Percentiles rank a stretch among this genome's conserved stretches.
These are phyloP conservation scores for Bruguiera sexangula DNA, from an alignment of 345 rosid genomes.

Conservation along the genomic window DNA sequence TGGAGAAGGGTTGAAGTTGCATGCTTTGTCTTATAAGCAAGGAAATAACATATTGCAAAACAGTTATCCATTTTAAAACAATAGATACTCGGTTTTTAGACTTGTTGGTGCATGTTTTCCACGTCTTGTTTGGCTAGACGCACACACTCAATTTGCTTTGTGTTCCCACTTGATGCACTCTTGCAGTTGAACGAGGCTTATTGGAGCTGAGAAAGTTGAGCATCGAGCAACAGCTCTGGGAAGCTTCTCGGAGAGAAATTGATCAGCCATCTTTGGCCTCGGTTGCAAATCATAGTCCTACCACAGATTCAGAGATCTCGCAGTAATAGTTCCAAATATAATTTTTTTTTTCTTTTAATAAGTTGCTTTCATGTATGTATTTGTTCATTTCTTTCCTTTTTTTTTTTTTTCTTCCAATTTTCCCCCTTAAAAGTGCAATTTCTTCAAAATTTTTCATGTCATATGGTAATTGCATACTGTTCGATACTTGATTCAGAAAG, in stretches of 20 bases:
- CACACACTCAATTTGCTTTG: background rate
- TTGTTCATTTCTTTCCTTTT: background rate
- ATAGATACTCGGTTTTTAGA: no score
- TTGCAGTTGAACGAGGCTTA: conserved; percentile 73
- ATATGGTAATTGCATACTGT: conserved; percentile 3
- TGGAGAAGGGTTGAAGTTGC: no score
- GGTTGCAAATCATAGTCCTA: conserved; percentile 25
- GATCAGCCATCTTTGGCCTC: conserved; percentile 32
- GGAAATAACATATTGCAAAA: no score
- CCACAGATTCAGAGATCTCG: conserved; percentile 24
- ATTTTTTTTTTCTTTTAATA: background rate
- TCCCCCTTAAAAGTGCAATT: conserved; percentile 8
- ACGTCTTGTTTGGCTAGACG: background rate
- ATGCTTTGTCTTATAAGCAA: no score
- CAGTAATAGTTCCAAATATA: background rate
- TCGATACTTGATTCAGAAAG: background rate
- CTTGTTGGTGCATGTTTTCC: background rate
- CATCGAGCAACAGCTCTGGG: conserved; percentile 90
- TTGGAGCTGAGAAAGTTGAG: conserved; percentile 78
- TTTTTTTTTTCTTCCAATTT: conserved; percentile 3
- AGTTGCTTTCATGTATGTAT: conserved; percentile 1
- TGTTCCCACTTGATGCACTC: background rate
- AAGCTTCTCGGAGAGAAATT: conserved; percentile 68
- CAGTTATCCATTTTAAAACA: no score
- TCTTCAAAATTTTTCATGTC: conserved; percentile 2